A percentile compares a stretch with the other conserved stretches of the same genome.
Conservation (phyloP, 139 green algal species). For the Penium margaritaceum region DNA sequence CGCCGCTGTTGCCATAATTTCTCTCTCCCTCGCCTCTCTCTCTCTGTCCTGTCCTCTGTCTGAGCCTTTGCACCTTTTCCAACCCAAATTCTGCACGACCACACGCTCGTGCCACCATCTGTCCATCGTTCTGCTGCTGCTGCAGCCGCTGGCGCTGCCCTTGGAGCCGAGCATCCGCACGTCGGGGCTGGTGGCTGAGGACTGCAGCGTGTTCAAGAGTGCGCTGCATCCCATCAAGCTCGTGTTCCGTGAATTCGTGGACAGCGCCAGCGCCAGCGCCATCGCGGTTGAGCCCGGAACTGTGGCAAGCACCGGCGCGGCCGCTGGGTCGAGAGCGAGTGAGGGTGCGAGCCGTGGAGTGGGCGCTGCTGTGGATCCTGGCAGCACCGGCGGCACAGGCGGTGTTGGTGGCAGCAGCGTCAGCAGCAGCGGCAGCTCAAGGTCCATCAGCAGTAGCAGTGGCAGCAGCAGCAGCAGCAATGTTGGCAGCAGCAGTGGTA, state of each 20-base stretch:
- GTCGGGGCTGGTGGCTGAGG: conserved; percentile 57
- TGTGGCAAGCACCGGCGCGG: no score
- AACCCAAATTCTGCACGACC: background rate
- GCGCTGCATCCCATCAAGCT: conserved; percentile 76
- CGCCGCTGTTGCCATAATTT: background rate
- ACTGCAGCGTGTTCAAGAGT: conserved; percentile 85
- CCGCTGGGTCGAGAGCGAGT: no score
- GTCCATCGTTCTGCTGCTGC: background rate
- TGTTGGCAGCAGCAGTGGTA: no score
- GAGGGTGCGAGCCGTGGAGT: no score
- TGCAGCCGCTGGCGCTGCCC: conserved; percentile 62
- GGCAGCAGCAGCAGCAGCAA: no score
- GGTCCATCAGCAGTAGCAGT: no score
- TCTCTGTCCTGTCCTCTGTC: background rate
- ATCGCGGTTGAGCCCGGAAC: no score
- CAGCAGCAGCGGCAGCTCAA: no score
- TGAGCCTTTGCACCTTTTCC: background rate
- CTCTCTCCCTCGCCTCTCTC: background rate
- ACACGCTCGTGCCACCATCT: background rate
- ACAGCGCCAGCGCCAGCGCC: no score
- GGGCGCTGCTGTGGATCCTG: no score
- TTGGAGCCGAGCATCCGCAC: conserved; percentile 67
- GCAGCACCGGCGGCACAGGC: no score
- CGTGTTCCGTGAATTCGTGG: conserved; percentile 61
- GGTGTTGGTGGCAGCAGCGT: background rate